These are phyloP conservation scores for Myxozyma kluyveri DNA, from an alignment of 805 yeast genomes.

Conservation along the genomic window DNA sequence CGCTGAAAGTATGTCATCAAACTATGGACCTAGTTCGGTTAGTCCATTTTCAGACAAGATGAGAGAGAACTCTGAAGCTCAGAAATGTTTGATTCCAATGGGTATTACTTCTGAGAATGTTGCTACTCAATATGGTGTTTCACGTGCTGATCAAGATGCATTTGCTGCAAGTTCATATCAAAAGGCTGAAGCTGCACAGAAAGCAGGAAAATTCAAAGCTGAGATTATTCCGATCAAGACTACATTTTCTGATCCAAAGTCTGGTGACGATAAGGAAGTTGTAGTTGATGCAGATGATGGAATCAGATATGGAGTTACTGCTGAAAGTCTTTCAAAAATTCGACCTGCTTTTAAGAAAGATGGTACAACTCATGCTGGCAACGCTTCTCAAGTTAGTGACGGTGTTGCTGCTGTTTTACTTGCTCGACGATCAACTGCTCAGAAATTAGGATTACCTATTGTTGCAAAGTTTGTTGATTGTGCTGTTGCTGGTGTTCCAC, in stretches of 20 bases:
- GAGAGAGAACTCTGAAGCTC: constrained; percentile 38
- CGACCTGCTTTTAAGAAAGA: constrained; percentile 82
- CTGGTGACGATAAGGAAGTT: constrained; percentile 55
- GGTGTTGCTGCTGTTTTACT: constrained; percentile 91
- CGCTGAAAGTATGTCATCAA: constrained; percentile 84
- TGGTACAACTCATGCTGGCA: constrained; percentile 93
- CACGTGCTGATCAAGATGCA: constrained; percentile 74
- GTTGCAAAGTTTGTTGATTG: constrained; percentile 78
- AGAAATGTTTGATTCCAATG: constrained; percentile 87
- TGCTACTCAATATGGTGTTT: constrained; percentile 60
- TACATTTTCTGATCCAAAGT: constrained; percentile 53
- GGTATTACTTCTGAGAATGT: constrained; percentile 94
- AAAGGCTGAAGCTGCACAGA: constrained; percentile 76
- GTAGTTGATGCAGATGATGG: constrained; percentile 77
- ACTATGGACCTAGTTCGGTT: constrained; percentile 34
- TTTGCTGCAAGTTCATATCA: constrained; percentile 85
- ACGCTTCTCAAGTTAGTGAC: constrained; percentile 92
- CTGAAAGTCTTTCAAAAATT: constrained; percentile 67
- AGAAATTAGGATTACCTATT: constrained; percentile 65
- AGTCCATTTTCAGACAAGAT: constrained; percentile 57
- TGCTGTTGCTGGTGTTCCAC: constrained; percentile 88
- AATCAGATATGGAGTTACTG: constrained; percentile 81
- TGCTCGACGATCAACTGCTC: constrained; percentile 82
- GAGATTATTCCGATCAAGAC: constrained; percentile 83
- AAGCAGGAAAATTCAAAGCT: constrained; percentile 71